Conservation (phyloP, 2,329 filamentous ascomycete genomes). For the Leptographium radiaticola region DNA sequence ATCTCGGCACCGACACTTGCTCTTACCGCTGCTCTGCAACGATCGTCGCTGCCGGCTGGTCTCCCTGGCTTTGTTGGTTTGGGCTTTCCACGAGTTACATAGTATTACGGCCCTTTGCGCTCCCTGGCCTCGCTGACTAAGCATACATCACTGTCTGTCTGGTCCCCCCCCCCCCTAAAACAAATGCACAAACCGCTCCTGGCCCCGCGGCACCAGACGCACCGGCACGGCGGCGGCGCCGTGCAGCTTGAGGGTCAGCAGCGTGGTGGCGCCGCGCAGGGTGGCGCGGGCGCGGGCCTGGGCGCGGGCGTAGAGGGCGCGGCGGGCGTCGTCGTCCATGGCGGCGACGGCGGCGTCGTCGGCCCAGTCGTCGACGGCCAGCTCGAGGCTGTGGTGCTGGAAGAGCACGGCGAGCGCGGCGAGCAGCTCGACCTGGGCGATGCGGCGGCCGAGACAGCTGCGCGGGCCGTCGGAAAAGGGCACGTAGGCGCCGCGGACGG, state of each 20-base stretch:
- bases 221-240: slow-evolving; percentile 48
- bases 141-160: not conserved
- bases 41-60: too few relatives aligned
- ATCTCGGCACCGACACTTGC: too few relatives aligned
- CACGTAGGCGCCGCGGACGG: slow-evolving; percentile 39
- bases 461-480: slow-evolving; percentile 47
- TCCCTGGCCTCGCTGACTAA: not conserved
- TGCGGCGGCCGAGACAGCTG: slow-evolving; percentile 43
- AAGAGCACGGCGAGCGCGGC: slow-evolving; percentile 41
- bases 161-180: not conserved
- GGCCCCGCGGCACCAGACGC: slow-evolving; percentile 53
- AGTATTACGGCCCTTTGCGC: too few relatives aligned
- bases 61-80: too few relatives aligned
- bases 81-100: too few relatives aligned
- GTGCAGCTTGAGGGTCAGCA: slow-evolving; percentile 61
- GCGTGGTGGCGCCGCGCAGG: slow-evolving; percentile 41
- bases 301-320: slow-evolving; percentile 47
- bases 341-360: slow-evolving; percentile 36
- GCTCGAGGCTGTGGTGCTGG: slow-evolving; percentile 51
- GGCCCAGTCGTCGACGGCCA: slow-evolving; percentile 50
- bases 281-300: slow-evolving; percentile 37
- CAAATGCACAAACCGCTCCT: slow-evolving; percentile 50
- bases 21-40: too few relatives aligned
- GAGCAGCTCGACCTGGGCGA: slow-evolving; percentile 47
- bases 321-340: slow-evolving; percentile 34